Percentiles rank a stretch among this genome's conserved stretches.
phyloP scores from a whole-genome alignment of 2,329 filamentous ascomycete species.

The Xylariaceae sp. region DNA sequence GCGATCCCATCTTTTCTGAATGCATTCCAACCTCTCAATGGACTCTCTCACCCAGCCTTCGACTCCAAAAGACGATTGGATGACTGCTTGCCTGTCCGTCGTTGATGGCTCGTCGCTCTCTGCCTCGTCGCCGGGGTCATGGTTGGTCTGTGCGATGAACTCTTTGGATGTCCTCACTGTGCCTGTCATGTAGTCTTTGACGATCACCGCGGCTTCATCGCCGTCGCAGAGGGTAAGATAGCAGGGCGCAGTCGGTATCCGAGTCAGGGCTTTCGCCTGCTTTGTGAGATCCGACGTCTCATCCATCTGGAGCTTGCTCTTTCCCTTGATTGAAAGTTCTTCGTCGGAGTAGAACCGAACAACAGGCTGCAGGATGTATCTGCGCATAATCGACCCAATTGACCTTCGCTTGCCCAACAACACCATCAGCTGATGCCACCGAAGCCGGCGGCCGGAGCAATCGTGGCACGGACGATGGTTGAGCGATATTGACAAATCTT shows the following conservation, averaged over 20 bases:
- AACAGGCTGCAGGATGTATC: conserved; percentile 17
- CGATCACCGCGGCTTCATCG: conserved; percentile 44
- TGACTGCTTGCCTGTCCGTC: conserved; percentile 5
- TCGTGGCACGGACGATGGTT: conserved; percentile 52
- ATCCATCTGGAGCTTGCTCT: background rate
- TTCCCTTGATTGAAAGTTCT: background rate
- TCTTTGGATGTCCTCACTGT: conserved; percentile 41
- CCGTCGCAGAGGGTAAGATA: conserved; percentile 57
- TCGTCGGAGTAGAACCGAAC: background rate
- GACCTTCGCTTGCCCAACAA: conserved; percentile 52
- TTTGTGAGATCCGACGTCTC: conserved; percentile 4
- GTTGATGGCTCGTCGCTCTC: conserved; percentile 2
- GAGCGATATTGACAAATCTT: conserved; percentile 44
- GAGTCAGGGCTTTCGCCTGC: conserved; percentile 31
- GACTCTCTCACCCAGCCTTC: conserved; percentile 32
- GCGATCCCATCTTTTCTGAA: conserved; percentile 38
- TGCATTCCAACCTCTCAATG: conserved; percentile 31
- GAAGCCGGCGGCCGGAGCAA: conserved; percentile 36
- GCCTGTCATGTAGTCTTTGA: conserved; percentile 53
- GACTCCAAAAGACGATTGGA: conserved; percentile 14
- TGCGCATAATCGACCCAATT: conserved; percentile 50
- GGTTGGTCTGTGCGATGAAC: conserved; percentile 58
- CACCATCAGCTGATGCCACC: conserved; percentile 51
- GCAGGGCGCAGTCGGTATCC: conserved; percentile 48
- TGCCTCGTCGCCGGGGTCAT: conserved; percentile 39